Base-by-base conservation (phyloP, 2,329 filamentous ascomycete species). In the Colletotrichum spaethianum region DNA sequence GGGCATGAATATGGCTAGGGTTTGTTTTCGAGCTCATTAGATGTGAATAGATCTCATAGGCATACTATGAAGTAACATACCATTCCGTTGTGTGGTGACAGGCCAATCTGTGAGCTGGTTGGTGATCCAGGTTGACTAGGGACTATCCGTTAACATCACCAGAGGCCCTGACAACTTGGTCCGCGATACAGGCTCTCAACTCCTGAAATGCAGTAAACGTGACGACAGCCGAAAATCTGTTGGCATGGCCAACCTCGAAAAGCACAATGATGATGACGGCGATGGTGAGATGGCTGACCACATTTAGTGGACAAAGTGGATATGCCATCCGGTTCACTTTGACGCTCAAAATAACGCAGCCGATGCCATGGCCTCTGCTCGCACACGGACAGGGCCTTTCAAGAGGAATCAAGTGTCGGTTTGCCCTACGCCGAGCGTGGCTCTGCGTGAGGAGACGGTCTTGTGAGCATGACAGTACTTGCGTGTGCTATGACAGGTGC, bases 41-140 rank as follows among this genome's bases (percentile, higher is more conserved):
- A 50, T 40, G 28, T 52, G 63, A 36, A 69, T 57, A 59, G 60
- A 69, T 36, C n/a, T 4, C 26, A n/a, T 42, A 42, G 16, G 20
- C 20, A 40, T 40, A n/a, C 55, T 40, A 16, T 23, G 3, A 57
- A 28, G 33, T 2, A 57, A 9, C 3, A 28, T 1, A 40, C 12
- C 14, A 12, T 26, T 20, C n/a, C n/a, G 33, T 23, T 16, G 20
- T 40, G 28, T 56, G n/a, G 14, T 40, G 12, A 16, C 33, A 57
- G 26, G 55, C 14, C 7, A 26, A 26, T 16, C 9, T 14, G 7
- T 9, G n/a, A 26, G 12, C 7, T 18, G 8, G 6, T 23, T 14
- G 53, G 33, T 23, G 53, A 14, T 38, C 3, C 12, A n/a, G 3
- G 33, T 56, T 56, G 33, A 14, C 12, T 12, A 16, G 5, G n/a